Base-by-base conservation (phyloP, 148 eudicot species). In the Rhododendron griersonianum region DNA sequence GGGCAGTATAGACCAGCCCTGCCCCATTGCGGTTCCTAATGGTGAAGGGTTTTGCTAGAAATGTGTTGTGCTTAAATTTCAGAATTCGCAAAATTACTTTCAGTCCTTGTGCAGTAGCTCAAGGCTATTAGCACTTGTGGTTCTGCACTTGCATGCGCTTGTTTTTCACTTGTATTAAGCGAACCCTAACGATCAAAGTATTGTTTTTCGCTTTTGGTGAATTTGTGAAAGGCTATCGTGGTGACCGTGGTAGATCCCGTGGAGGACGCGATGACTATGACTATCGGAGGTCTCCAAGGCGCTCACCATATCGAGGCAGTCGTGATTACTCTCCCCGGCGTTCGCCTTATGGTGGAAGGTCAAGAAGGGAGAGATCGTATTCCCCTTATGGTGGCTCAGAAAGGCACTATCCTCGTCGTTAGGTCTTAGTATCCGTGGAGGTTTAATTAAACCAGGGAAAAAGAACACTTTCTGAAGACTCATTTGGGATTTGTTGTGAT, bases 351-450 rank as follows among this genome's bases (percentile, higher is more conserved):
- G 94, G 94, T 44, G 96, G 94, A 87, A 94, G 98, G 84, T 95
- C 99, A 82, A 97, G 98, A 90, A 93, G 98, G 88, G 96, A 93
- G 71, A 87, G 99, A 44, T 94, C 98, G 19, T 95, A 94, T 87
- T 95, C 99, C 16, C 98, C 98, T 28, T 93, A 93, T 85, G 94
- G 89, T 55, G 93, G 96, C 84, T 95, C 93, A 3, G 96, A 91
- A 48, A 92, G 96, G 85, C 90, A 88, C 85, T 97, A 97, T 87
- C 89, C 91, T 23, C 95, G 94, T 76, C 96, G 99, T 65, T 65
- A 16, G 67, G 57, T 19, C 65, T 75, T 73, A 71, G 73, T 35
- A 35, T 74, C 74, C 2, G 50, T 18, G 67, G 76, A 25, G 86
- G 19, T 71, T 71, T 30, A 10, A 69, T 13, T 28, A 50, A 61